Percentiles rank a stretch among this genome's conserved stretches.
Conservation (phyloP, 2,329 filamentous ascomycete species). For the Grosmannia serpens region DNA sequence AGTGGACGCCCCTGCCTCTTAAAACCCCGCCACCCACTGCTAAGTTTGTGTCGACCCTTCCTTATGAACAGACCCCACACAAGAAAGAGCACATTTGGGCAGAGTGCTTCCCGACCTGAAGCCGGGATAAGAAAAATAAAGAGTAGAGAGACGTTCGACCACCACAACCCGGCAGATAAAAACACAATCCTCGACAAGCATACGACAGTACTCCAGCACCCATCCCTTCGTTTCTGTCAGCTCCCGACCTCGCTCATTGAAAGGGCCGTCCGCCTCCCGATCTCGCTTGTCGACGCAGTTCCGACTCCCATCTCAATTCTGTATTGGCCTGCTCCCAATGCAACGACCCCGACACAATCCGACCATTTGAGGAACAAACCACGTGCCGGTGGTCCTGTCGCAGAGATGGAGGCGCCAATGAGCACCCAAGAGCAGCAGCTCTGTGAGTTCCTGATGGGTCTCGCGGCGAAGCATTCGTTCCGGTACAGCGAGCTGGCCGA, state of each 20-base stretch:
- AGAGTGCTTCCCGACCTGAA: neutral
- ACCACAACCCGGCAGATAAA: neutral
- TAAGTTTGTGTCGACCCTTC: neutral
- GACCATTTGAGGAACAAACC: neutral
- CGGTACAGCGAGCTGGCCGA: constrained; percentile 64
- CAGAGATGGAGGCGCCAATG: constrained; percentile 21
- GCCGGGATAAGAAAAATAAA: neutral
- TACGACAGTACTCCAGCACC: neutral
- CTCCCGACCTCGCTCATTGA: too few species aligned
- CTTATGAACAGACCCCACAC: neutral
- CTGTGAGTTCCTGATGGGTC: constrained; percentile 67
- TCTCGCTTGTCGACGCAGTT: neutral
- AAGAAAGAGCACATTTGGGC: neutral
- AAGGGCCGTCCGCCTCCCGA: neutral
- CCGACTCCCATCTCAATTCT: too few species aligned
- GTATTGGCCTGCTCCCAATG: neutral
- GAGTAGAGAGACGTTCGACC: neutral
- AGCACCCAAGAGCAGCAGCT: constrained; percentile 69
- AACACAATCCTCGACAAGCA: neutral
- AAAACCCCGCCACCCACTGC: neutral
- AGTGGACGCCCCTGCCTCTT: neutral
- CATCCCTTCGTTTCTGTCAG: neutral
- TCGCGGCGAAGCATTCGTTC: constrained; percentile 62
- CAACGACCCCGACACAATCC: neutral
- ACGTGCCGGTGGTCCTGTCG: neutral